Evolutionary conservation across 768 basidiomycete genomes (phyloP).

Genomic region (Flagelloscypha sp.): DNA sequence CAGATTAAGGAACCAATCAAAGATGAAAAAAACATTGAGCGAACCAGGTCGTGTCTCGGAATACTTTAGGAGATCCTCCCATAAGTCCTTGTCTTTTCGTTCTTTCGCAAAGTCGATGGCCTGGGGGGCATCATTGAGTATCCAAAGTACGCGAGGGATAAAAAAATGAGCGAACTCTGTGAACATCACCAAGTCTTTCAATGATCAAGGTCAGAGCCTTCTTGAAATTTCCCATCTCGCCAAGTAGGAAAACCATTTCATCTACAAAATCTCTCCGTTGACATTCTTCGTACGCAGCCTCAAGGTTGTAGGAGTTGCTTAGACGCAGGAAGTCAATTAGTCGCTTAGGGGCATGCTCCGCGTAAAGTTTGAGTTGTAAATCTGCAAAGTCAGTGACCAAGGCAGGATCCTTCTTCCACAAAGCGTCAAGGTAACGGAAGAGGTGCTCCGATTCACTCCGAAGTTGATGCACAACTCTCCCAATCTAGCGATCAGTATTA

Average conservation of each 20-base stretch:
- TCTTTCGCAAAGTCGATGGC: conserved; percentile 98
- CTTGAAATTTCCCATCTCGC: conserved; percentile 97
- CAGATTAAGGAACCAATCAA: conserved; percentile 3
- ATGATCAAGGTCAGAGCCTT: conserved; percentile 91
- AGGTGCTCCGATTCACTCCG: conserved; percentile 69
- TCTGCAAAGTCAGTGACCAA: conserved; percentile 78
- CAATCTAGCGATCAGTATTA: conserved; percentile 44
- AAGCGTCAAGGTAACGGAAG: conserved; percentile 86
- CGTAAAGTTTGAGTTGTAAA: conserved; percentile 81
- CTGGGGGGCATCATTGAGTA: conserved; percentile 26
- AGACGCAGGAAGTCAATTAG: conserved; percentile 89
- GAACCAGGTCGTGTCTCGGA: conserved; percentile 87
- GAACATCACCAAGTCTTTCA: conserved; percentile 87
- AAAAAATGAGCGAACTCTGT: conserved; percentile 53
- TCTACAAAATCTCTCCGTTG: conserved; percentile 78
- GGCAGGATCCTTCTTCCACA: conserved; percentile 81
- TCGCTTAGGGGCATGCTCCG: conserved; percentile 70
- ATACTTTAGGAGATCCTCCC: conserved; percentile 93
- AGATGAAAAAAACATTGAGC: conserved; percentile 12
- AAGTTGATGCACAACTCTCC: conserved; percentile 83
- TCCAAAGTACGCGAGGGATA: not conserved
- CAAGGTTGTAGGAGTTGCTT: conserved; percentile 86
- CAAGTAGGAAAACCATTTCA: conserved; percentile 96
- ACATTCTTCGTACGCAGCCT: conserved; percentile 84
- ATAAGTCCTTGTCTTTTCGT: conserved; percentile 92